Base-by-base conservation (phyloP, 352 stramenopile genomes). In the Globisporangium perplexum region DNA sequence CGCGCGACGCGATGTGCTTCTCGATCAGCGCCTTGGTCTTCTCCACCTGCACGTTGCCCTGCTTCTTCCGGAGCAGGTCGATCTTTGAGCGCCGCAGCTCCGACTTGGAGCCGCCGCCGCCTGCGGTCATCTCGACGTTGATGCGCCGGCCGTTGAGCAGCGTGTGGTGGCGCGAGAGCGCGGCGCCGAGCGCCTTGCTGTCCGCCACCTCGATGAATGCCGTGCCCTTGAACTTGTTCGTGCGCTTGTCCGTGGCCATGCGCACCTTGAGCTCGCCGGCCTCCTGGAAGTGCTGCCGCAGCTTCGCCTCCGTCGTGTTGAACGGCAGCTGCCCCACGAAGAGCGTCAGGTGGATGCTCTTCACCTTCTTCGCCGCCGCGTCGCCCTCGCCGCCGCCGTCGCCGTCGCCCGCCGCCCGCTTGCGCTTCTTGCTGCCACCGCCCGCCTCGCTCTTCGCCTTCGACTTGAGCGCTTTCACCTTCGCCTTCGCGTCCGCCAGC, bases 121-220 rank as follows among this genome's bases (percentile, higher is more conserved):
- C 82, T 15, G 82, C 82, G 17, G 84, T 94, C 49, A 92, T 66
- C 51, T 94, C 84, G n/a, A 94, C 84, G 52, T 94, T 94, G 55
- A 94, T 94, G 35, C 84, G 82, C 22, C 84, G 84, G 15, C 82
- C 80, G 24, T 86, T 70, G 18, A 94, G 53, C 52, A 94, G 65
- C 55, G 81, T 86, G 61, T 94, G 84, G 61, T 94, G 84, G 18
- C 80, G 75, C 33, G 77, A 85, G 7, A 94, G 69, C 12, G 84
- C 84, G 0, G 82, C 82, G 10, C 82, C 84, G 6, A 93, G 65
- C 30, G 84, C 79, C 63, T 90, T 91, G 59, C 72, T 89, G 63
- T 94, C 84, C 56, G 74, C 71, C 35, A 94, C 84, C 47, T 94
- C 82, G 31, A 94, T 93, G 53, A 94, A 94, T 17, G 84, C 84